These are phyloP conservation scores for Brettanomyces bruxellensis DNA, from an alignment of 805 yeast species.

Conservation along the genomic window DNA sequence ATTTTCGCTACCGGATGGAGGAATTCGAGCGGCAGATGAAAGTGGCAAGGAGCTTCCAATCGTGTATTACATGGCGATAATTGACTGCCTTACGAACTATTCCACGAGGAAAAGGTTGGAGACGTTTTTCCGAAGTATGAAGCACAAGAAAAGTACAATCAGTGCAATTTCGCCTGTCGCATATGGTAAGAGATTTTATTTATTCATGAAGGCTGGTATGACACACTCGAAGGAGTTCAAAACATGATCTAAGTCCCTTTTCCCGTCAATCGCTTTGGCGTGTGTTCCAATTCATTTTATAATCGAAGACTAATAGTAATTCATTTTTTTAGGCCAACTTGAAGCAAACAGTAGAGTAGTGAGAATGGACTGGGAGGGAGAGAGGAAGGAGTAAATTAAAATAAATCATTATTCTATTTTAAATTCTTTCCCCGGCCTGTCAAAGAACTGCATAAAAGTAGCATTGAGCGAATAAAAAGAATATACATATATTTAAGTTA, in stretches of 20 bases:
- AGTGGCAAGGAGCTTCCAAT: slow-evolving; percentile 51
- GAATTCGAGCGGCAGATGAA: slow-evolving; percentile 64
- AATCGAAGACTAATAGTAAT: not conserved
- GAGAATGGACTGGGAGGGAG: no score
- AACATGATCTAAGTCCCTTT: not conserved
- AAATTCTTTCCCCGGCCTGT: no score
- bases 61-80: slow-evolving; percentile 85
- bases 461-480: not conserved
- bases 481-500: not conserved
- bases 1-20: slow-evolving; percentile 49
- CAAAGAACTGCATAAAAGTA: no score
- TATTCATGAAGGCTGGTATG: slow-evolving; percentile 41
- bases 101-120: slow-evolving; percentile 68
- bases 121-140: slow-evolving; percentile 73
- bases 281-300: not conserved
- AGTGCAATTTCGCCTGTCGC: slow-evolving; percentile 88
- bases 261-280: not conserved
- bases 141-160: slow-evolving; percentile 58
- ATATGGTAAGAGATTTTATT: slow-evolving; percentile 79
- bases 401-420: no score
- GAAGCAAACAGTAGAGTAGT: no score
- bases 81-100: slow-evolving; percentile 85
- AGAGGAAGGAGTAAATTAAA: no score
- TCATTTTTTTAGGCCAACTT: no score
- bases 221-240: not conserved